Conservation (phyloP, 345 rosid species). For the Boechera divaricarpa region DNA sequence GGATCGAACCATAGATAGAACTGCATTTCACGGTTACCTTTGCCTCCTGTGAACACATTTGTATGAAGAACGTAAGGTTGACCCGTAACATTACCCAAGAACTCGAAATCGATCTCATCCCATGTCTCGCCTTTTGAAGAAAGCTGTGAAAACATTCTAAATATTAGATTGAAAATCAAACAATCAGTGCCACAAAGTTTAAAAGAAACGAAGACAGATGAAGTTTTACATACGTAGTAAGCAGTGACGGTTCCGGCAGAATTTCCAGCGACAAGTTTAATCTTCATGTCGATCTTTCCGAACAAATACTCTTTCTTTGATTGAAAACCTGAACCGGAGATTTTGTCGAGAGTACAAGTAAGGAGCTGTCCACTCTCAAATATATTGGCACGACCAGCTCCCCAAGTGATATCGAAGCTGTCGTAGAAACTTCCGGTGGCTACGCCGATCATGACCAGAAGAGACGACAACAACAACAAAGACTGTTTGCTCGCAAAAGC, state of each 20-base stretch:
- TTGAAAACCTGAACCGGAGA: slow-evolving; percentile 77
- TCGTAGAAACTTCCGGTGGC: slow-evolving; percentile 51
- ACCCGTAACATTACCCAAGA: slow-evolving; percentile 74
- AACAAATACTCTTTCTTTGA: slow-evolving; percentile 62
- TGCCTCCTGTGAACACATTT: slow-evolving; percentile 69
- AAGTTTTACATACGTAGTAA: slow-evolving; percentile 52
- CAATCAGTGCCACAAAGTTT: no score
- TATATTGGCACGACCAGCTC: slow-evolving; percentile 63
- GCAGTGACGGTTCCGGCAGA: slow-evolving; percentile 88
- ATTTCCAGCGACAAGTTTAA: slow-evolving; percentile 78
- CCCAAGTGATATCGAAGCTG: slow-evolving; percentile 66
- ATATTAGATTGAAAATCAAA: neutral
- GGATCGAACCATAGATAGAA: slow-evolving; percentile 87
- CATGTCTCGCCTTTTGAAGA: slow-evolving; percentile 60
- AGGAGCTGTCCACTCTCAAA: slow-evolving; percentile 59
- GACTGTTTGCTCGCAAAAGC: slow-evolving; percentile 32
- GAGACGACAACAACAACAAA: slow-evolving; percentile 13
- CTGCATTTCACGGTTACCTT: slow-evolving; percentile 80
- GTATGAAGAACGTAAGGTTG: slow-evolving; percentile 79
- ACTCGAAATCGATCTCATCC: slow-evolving; percentile 87
- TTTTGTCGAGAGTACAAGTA: slow-evolving; percentile 63
- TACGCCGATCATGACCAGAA: slow-evolving; percentile 22
- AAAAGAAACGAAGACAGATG: neutral
- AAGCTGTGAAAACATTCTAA: slow-evolving; percentile 45
- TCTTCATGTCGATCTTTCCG: slow-evolving; percentile 71